Conservation (phyloP, 805 yeast genomes). For the Blastobotrys muscicola region DNA sequence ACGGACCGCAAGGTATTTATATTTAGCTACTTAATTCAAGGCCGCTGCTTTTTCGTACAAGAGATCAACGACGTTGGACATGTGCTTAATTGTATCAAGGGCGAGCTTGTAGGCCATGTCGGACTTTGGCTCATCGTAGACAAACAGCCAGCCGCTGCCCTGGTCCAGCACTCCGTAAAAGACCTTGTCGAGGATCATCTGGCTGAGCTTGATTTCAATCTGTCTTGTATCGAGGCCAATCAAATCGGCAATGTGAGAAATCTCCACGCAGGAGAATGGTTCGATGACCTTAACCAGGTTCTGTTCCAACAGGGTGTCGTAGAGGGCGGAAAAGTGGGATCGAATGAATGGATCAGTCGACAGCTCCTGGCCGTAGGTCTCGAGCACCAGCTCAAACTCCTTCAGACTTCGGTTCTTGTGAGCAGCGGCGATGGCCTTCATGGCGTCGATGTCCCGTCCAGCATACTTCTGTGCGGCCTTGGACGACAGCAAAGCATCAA, state of each 20-base stretch:
- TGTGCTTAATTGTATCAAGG: conserved; percentile 74
- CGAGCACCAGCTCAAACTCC: conserved; percentile 80
- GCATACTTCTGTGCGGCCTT: conserved; percentile 67
- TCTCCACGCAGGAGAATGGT: conserved; percentile 93
- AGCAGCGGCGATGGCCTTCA: conserved; percentile 87
- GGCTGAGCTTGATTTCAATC: conserved; percentile 89
- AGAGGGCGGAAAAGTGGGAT: conserved; percentile 83
- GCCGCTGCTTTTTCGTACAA: conserved; percentile 89
- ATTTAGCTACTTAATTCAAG: conserved; percentile 35
- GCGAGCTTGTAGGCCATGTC: conserved; percentile 87
- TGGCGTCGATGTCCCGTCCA: conserved; percentile 85
- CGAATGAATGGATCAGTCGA: conserved; percentile 81
- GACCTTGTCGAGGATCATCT: conserved; percentile 94
- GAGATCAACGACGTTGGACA: conserved; percentile 81
- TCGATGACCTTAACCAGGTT: conserved; percentile 90
- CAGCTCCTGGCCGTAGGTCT: conserved; percentile 57
- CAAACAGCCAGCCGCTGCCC: conserved; percentile 94
- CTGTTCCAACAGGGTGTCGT: conserved; percentile 87
- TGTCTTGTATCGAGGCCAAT: conserved; percentile 82
- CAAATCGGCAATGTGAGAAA: conserved; percentile 74
- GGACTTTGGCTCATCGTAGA: conserved; percentile 79
- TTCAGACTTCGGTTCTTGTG: conserved; percentile 81
- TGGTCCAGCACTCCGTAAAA: conserved; percentile 95
- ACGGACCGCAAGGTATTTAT: conserved; percentile 39
- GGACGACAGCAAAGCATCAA: conserved; percentile 64